Evolutionary conservation across 208 protist species (phyloP).

Genomic region (Acanthamoeba culbertsoni): DNA sequence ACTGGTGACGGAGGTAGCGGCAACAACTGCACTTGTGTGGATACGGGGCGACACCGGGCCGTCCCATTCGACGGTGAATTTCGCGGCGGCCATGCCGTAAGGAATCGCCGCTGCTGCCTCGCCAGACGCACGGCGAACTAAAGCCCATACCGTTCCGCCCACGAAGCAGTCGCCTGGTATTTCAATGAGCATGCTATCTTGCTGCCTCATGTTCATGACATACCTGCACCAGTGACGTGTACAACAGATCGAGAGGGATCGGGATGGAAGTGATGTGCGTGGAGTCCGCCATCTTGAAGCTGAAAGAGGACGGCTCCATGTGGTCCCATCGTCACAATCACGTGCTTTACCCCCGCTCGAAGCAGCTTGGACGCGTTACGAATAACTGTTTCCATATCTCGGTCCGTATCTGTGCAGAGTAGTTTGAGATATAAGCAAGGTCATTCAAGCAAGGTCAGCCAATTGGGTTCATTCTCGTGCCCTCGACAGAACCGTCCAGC

Average conservation of each 20-base stretch:
- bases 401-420: not conserved
- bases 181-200: not conserved
- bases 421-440: not conserved
- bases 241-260: not conserved
- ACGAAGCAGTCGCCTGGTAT: conserved; percentile 19
- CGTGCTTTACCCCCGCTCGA: not conserved
- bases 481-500: not conserved
- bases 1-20: not conserved
- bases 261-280: not conserved
- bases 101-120: not conserved
- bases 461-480: not conserved
- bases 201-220: not conserved
- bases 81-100: not conserved
- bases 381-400: not conserved
- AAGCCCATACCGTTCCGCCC: not conserved
- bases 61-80: conserved; percentile 28
- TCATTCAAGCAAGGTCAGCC: not conserved
- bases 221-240: not conserved
- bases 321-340: not conserved
- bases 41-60: not conserved
- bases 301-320: not conserved
- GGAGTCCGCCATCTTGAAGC: not conserved
- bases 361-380: not conserved
- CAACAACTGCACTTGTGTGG: not conserved
- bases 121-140: not conserved